Evolutionary conservation across 2,329 filamentous ascomycete genomes (phyloP).

Genomic region (Tolypocladium nubicola): DNA sequence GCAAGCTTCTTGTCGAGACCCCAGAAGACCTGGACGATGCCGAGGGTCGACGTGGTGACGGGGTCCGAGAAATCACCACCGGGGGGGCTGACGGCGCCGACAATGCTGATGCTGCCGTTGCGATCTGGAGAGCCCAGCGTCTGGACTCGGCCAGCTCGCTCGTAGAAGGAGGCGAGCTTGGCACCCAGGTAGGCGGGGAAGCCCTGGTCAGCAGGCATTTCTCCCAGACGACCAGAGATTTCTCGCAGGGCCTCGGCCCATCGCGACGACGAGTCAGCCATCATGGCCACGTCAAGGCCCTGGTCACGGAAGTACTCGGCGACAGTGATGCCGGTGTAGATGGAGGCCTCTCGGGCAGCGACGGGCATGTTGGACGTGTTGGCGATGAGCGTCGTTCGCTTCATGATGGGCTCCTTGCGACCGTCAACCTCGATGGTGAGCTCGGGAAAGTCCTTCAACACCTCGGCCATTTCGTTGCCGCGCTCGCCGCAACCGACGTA

Average conservation of each 20-base stretch:
- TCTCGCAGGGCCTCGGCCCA: constrained; percentile 99
- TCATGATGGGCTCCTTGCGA: constrained; percentile 98
- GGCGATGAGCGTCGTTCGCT: constrained; percentile 95
- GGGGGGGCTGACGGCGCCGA: constrained; percentile 92
- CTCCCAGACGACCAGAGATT: constrained; percentile 94
- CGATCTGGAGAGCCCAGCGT: constrained; percentile 83
- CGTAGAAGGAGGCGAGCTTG: constrained; percentile 98
- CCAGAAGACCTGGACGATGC: constrained; percentile 99
- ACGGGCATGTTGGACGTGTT: constrained; percentile 99
- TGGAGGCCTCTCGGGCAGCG: constrained; percentile 93
- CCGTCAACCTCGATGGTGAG: constrained; percentile 90
- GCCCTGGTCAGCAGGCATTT: constrained; percentile 99
- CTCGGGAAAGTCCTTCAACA: constrained; percentile 99
- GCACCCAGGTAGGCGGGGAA: constrained; percentile 96
- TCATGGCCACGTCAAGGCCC: constrained; percentile 97
- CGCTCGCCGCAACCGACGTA: constrained; percentile 90
- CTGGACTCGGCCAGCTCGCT: constrained; percentile 83
- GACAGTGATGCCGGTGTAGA: constrained; percentile 92
- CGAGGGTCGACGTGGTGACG: constrained; percentile 83
- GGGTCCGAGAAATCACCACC: constrained; percentile 99
- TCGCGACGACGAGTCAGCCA: constrained; percentile 96
- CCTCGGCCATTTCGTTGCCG: constrained; percentile 99
- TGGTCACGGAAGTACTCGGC: constrained; percentile 97
- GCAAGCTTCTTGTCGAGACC: constrained; percentile 99
- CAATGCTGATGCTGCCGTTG: constrained; percentile 88